phyloP scores from a whole-genome alignment of 306 rosid genomes.

The Cicer pinnatifidum region DNA sequence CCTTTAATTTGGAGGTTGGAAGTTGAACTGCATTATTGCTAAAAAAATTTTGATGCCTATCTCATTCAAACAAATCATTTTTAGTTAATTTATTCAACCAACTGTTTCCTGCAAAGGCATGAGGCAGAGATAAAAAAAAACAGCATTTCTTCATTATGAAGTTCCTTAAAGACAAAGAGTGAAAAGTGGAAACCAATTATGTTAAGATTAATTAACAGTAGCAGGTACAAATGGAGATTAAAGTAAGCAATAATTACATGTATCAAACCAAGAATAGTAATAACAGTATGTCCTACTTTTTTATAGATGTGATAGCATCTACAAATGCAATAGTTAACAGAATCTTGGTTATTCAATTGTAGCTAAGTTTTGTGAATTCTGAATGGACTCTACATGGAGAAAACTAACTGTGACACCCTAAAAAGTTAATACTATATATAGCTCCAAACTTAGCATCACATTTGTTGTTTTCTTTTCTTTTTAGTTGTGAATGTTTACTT shows the following conservation, averaged over 20 bases:
- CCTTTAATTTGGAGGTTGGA: conserved; percentile 37
- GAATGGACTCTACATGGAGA: background rate
- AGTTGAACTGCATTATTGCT: conserved; percentile 36
- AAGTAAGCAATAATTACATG: background rate
- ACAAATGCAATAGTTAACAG: background rate
- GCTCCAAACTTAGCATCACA: background rate
- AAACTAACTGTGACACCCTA: background rate
- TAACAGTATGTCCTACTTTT: too few relatives aligned
- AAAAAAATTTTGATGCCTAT: conserved; percentile 2
- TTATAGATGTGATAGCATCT: too few relatives aligned
- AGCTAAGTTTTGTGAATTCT: background rate
- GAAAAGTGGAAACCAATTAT: background rate
- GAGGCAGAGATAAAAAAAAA: background rate
- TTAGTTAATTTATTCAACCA: conserved; percentile 9
- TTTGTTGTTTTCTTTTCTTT: too few relatives aligned
- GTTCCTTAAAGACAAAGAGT: background rate
- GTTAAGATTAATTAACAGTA: background rate
- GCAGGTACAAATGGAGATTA: background rate
- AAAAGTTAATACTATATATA: background rate
- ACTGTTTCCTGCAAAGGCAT: background rate
- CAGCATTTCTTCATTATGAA: background rate
- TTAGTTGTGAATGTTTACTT: background rate
- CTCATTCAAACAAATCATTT: conserved; percentile 21
- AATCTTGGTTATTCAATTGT: background rate
- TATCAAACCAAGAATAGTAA: background rate